A percentile compares a stretch with the other conserved stretches of the same genome.
phyloP scores from a whole-genome alignment of 2,329 filamentous ascomycete genomes.

The Emmonsiellopsis sp. region DNA sequence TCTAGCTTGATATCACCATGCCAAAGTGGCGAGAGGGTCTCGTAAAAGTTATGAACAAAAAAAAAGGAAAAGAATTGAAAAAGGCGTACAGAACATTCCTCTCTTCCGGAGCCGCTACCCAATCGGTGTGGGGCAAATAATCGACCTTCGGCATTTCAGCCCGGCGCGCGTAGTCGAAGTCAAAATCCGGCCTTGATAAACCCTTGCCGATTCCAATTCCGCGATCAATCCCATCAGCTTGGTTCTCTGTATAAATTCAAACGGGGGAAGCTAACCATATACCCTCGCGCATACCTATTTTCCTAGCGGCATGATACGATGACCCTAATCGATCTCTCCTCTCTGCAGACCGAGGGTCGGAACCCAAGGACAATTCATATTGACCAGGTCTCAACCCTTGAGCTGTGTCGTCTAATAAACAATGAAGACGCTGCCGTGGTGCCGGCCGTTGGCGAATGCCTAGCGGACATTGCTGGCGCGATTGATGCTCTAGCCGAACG shows the following conservation, averaged over 20 bases:
- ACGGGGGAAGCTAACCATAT: not conserved
- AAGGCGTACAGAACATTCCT: too few relatives aligned
- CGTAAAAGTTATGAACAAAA: too few relatives aligned
- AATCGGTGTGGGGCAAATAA: too few relatives aligned
- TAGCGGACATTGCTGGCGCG: slow-evolving; percentile 24
- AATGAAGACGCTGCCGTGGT: slow-evolving; percentile 27
- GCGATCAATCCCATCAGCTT: too few relatives aligned
- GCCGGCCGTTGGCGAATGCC: slow-evolving; percentile 21
- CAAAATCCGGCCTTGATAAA: too few relatives aligned
- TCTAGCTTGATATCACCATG: too few relatives aligned
- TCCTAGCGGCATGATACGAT: not conserved
- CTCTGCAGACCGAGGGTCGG: slow-evolving; percentile 30
- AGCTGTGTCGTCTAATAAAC: slow-evolving; percentile 33
- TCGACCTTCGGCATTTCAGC: too few relatives aligned
- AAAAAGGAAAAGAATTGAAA: too few relatives aligned
- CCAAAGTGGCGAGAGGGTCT: too few relatives aligned
- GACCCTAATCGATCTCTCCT: slow-evolving; percentile 18
- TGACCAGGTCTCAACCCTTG: slow-evolving; percentile 28
- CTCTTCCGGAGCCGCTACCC: too few relatives aligned
- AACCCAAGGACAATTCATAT: slow-evolving; percentile 28
- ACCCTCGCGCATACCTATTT: not conserved
- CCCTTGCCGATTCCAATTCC: too few relatives aligned
- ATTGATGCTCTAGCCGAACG: slow-evolving; percentile 25
- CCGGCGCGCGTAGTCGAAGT: too few relatives aligned
- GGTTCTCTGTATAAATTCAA: not conserved